Conservation (phyloP, 2,329 filamentous ascomycete genomes). For the Colletotrichum sojae region DNA sequence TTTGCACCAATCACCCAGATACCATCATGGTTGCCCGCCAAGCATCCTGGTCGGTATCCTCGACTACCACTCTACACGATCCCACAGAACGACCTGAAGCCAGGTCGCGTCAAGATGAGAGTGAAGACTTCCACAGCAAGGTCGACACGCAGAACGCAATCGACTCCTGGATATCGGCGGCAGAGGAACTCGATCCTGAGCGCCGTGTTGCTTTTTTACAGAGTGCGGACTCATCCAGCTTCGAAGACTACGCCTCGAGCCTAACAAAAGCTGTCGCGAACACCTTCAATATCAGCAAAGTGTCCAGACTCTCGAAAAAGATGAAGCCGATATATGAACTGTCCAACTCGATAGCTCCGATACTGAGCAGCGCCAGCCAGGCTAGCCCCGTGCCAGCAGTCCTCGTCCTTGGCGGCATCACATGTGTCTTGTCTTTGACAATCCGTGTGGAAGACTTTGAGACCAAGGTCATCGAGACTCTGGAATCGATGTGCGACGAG, state of each 20-base stretch:
- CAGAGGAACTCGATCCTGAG: neutral
- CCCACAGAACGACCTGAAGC: neutral
- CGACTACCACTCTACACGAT: neutral
- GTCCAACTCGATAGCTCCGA: slow-evolving; percentile 3
- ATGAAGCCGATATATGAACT: slow-evolving; percentile 15
- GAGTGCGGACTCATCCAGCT: neutral
- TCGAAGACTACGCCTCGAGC: neutral
- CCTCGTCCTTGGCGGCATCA: slow-evolving; percentile 15
- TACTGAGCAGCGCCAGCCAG: slow-evolving; percentile 5
- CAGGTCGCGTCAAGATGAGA: neutral
- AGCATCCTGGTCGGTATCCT: neutral
- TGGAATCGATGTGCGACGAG: slow-evolving; percentile 8
- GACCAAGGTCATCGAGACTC: slow-evolving; percentile 3
- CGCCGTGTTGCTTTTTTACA: neutral
- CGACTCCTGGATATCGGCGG: slow-evolving; percentile 11
- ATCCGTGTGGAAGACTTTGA: slow-evolving; percentile 6
- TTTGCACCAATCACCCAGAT: neutral
- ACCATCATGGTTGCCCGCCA: neutral
- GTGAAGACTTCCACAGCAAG: neutral
- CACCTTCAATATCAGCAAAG: neutral
- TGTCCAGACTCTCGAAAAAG: neutral
- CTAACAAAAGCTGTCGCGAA: neutral
- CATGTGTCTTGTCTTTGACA: slow-evolving; percentile 8
- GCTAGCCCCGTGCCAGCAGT: slow-evolving; percentile 10
- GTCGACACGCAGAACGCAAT: neutral